Conservation (phyloP, 2,329 filamentous ascomycete genomes). For the Fusarium neocosmosporiellum region DNA sequence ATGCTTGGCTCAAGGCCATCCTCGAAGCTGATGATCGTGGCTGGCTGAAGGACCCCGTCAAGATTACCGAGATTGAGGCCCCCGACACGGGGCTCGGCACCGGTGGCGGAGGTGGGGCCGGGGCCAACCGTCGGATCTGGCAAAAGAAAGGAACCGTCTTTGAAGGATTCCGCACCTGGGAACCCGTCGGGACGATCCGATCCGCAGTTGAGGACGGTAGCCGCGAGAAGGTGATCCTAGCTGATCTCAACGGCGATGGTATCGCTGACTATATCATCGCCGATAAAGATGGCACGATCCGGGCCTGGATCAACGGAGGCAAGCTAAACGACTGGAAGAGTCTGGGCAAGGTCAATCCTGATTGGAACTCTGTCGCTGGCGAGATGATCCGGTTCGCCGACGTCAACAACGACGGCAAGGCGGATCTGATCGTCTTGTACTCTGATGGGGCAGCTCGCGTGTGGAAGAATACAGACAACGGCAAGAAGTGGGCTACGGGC, state of each 20-base stretch:
- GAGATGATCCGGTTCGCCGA: neutral
- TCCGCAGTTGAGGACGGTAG: neutral
- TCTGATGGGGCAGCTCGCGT: neutral
- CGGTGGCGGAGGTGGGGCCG: too few species aligned
- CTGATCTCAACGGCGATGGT: constrained; percentile 1
- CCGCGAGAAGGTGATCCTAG: neutral
- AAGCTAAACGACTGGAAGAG: neutral
- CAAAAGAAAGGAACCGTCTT: neutral
- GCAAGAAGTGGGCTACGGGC: neutral
- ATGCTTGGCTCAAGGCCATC: constrained; percentile 28
- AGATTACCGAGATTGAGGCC: too few species aligned
- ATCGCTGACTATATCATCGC: neutral
- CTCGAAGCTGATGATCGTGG: constrained; percentile 19
- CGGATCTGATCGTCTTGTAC: neutral
- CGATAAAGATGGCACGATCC: neutral
- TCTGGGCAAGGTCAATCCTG: neutral
- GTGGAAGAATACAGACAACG: neutral
- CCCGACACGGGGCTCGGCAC: too few species aligned
- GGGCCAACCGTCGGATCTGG: too few species aligned
- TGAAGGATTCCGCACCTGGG: neutral
- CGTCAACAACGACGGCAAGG: constrained; percentile 1
- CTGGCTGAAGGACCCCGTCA: constrained; percentile 20
- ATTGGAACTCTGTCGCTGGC: neutral
- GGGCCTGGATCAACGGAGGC: neutral
- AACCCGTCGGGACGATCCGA: neutral